Evolutionary conservation across 805 yeast species (phyloP), one percentile per base, ranked within the genome.

Genomic region (Candida saitoana): DNA sequence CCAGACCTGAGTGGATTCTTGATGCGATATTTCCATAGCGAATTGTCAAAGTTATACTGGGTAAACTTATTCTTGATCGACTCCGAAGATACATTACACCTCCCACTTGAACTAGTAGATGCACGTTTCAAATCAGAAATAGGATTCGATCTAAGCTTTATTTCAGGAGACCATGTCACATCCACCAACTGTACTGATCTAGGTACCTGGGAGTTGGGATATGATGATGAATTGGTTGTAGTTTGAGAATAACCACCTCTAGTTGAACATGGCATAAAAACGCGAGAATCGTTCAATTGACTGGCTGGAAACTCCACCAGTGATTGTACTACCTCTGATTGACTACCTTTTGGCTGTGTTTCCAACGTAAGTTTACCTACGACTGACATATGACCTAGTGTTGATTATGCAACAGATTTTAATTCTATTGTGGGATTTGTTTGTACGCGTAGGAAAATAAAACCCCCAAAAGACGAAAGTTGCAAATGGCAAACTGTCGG

Each of bases 1-100:
- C 27, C 16, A 5, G 37, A 34, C 9, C 5, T 19, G 18, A 12
- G n/a, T 25, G 18, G 16, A 7, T 9, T 19, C 14, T 6, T 11
- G 11, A 11, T 18, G n/a, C 12, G 5, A 34, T 22, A 16, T n/a
- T 17, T 36, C 38, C 38, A 36, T n/a, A 36, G 5, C 8, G 31
- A 20, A 36, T 36, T 25, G 18, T 36, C 38, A 18, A 36, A 36
- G 14, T 36, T 14, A 17, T 36, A 36, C 19, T 14, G 38, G 5
- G 31, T 36, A 9, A 12, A 36, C 38, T 24, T 36, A 3, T 5
- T 16, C 5, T 8, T 16, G 17, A 17, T 8, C 16, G 20, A 16
- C n/a, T n/a, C n/a, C n/a, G n/a, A n/a, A n/a, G n/a, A n/a, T n/a
- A n/a, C n/a, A n/a, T n/a, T n/a, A n/a, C n/a, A n/a, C n/a, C n/a